Evolutionary conservation across 2,329 filamentous ascomycete genomes (phyloP).

Genomic region (Sporothrix euskadiensis): DNA sequence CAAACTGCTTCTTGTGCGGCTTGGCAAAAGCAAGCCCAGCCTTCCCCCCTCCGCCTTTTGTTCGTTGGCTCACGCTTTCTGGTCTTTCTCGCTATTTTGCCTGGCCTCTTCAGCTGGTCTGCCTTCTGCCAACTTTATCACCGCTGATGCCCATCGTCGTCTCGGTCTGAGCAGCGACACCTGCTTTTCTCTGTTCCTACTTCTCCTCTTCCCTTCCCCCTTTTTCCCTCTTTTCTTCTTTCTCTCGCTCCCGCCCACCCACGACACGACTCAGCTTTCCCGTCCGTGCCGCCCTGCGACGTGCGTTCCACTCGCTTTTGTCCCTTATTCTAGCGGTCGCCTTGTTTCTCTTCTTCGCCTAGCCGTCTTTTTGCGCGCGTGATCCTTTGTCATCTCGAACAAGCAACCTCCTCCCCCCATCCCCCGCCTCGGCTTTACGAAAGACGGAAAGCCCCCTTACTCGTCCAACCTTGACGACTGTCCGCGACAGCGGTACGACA

Average conservation of each 20-base stretch:
- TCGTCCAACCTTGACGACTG: not conserved
- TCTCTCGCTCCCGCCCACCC: not conserved
- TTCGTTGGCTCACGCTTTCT: not conserved
- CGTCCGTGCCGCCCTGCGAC: not conserved
- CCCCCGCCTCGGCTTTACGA: not conserved
- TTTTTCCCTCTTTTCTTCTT: not conserved
- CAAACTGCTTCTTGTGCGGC: slow-evolving; percentile 13
- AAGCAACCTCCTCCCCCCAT: not conserved
- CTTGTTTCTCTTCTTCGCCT: not conserved
- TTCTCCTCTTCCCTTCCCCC: not conserved
- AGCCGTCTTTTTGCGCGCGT: not conserved
- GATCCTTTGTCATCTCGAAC: not conserved
- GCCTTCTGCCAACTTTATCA: slow-evolving; percentile 12
- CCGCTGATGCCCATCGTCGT: slow-evolving; percentile 8
- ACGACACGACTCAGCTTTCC: not conserved
- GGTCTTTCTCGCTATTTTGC: not conserved
- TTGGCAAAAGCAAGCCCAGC: slow-evolving; percentile 17
- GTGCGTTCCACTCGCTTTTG: slow-evolving; percentile 4
- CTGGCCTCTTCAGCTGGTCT: not conserved
- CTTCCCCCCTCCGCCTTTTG: slow-evolving; percentile 9
- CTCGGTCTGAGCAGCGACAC: slow-evolving; percentile 2
- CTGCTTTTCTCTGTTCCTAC: not conserved
- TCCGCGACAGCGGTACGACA: not conserved
- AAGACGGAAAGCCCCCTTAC: not conserved
- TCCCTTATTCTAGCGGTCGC: not conserved